These are phyloP conservation scores for Pleurotus tuber-regium DNA, from an alignment of 768 basidiomycete genomes.

Conservation along the genomic window DNA sequence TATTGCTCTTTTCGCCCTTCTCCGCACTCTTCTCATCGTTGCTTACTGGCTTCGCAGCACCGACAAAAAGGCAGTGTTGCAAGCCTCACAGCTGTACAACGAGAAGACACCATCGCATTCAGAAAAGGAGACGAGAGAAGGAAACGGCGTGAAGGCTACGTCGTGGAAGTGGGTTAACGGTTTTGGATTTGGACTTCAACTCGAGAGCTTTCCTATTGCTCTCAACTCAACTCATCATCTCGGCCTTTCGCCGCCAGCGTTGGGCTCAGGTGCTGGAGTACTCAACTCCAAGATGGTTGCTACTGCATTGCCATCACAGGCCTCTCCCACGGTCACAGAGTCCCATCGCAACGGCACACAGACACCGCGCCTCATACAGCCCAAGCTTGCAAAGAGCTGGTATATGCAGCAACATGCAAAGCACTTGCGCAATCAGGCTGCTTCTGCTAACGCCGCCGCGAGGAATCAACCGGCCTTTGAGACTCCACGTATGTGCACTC, in stretches of 20 bases:
- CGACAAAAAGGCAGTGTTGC: conserved; percentile 7
- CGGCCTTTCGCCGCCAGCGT: conserved; percentile 19
- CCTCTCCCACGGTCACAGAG: neutral
- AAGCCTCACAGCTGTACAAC: conserved; percentile 13
- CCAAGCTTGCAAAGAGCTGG: conserved; percentile 16
- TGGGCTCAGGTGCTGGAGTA: conserved; percentile 15
- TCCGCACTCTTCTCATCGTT: conserved; percentile 14
- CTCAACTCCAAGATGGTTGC: conserved; percentile 1
- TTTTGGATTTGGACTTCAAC: conserved; percentile 17
- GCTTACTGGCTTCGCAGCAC: conserved; percentile 11
- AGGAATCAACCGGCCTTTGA: conserved; percentile 25
- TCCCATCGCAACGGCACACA: neutral
- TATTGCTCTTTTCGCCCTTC: conserved; percentile 22
- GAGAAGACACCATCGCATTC: conserved; percentile 15
- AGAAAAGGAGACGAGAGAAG: conserved; percentile 2
- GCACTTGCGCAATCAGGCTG: conserved; percentile 14
- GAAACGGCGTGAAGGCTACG: conserved; percentile 10
- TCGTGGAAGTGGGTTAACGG: conserved; percentile 19
- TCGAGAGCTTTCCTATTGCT: conserved; percentile 26
- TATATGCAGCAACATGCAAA: conserved; percentile 12
- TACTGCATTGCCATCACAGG: neutral
- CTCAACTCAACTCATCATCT: conserved; percentile 15
- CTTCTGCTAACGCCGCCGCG: conserved; percentile 8
- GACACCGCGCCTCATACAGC: conserved; percentile 8
- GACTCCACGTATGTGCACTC: conserved; percentile 24